These are phyloP conservation scores for Penicillium sp. DNA, from an alignment of 2,329 filamentous ascomycete species.

Conservation along the genomic window DNA sequence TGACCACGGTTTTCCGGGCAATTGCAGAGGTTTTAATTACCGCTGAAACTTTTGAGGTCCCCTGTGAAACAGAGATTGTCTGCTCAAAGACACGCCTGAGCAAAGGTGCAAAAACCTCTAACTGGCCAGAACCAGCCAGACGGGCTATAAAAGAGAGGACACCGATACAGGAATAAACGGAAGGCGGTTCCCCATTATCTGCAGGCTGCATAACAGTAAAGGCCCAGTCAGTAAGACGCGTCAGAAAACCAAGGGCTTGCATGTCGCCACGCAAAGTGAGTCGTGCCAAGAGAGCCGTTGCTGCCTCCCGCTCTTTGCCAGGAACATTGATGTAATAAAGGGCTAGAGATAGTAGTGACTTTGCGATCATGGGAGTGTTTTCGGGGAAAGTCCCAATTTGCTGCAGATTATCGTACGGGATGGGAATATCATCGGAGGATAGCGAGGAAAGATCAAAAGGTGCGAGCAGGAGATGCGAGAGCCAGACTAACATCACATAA, in stretches of 20 bases:
- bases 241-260: slow-evolving; percentile 71
- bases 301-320: slow-evolving; percentile 86
- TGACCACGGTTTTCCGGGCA: slow-evolving; percentile 79
- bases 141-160: slow-evolving; percentile 77
- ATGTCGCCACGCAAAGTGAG: slow-evolving; percentile 85
- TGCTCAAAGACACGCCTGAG: slow-evolving; percentile 66
- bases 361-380: slow-evolving; percentile 67
- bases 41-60: slow-evolving; percentile 51
- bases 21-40: slow-evolving; percentile 70
- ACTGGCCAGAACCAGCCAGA: slow-evolving; percentile 69
- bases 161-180: slow-evolving; percentile 76
- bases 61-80: slow-evolving; percentile 60
- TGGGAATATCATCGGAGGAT: slow-evolving; percentile 53
- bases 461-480: slow-evolving; percentile 76
- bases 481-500: slow-evolving; percentile 85
- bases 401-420: slow-evolving; percentile 35
- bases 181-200: slow-evolving; percentile 39
- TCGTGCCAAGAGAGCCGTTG: slow-evolving; percentile 77
- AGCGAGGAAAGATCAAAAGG: slow-evolving; percentile 91
- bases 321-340: slow-evolving; percentile 70
- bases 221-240: slow-evolving; percentile 70
- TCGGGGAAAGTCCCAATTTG: slow-evolving; percentile 50
- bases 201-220: slow-evolving; percentile 58
- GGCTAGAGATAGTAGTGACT: slow-evolving; percentile 69
- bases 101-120: slow-evolving; percentile 70